Conservation (phyloP, 306 rosid genomes). For the Casuarina cunninghamiana region DNA sequence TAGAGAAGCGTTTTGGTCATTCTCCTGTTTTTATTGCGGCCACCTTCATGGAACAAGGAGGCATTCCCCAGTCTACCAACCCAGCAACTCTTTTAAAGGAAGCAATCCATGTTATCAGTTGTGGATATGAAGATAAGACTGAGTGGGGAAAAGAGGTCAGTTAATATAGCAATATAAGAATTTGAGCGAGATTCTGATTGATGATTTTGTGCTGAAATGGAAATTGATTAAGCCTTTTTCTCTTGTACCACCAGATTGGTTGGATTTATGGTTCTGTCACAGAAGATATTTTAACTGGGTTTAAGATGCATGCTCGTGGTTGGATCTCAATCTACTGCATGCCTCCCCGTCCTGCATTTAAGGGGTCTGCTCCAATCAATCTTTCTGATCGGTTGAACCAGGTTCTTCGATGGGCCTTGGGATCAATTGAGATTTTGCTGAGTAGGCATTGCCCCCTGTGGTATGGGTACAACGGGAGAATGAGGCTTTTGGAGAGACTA, state of each 20-base stretch:
- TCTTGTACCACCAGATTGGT: constrained; percentile 68
- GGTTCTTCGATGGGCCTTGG: constrained; percentile 99
- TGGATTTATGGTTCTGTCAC: constrained; percentile 99
- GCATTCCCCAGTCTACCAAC: constrained; percentile 94
- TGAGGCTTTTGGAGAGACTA: constrained; percentile 74
- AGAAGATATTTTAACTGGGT: constrained; percentile 98
- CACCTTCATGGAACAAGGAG: constrained; percentile 98
- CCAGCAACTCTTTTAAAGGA: constrained; percentile 97
- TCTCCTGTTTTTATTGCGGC: constrained; percentile 98
- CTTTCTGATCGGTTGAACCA: constrained; percentile 98
- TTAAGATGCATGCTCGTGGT: constrained; percentile 99
- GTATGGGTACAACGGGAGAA: constrained; percentile 93
- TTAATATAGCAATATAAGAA: constrained; percentile 21
- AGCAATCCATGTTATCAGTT: constrained; percentile 98
- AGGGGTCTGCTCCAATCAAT: constrained; percentile 99
- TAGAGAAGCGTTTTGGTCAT: constrained; percentile 98
- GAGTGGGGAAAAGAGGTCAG: constrained; percentile 99
- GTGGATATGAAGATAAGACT: constrained; percentile 97
- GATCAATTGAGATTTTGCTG: constrained; percentile 94
- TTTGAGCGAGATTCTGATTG: constrained; percentile 8
- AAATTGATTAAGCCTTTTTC: constrained; percentile 18
- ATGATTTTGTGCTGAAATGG: constrained; percentile 6
- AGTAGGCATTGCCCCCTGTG: constrained; percentile 99
- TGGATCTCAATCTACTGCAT: constrained; percentile 97
- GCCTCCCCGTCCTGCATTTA: constrained; percentile 98